Base-by-base conservation (phyloP, 1,139 yeast genomes). In the Candida dubliniensis region DNA sequence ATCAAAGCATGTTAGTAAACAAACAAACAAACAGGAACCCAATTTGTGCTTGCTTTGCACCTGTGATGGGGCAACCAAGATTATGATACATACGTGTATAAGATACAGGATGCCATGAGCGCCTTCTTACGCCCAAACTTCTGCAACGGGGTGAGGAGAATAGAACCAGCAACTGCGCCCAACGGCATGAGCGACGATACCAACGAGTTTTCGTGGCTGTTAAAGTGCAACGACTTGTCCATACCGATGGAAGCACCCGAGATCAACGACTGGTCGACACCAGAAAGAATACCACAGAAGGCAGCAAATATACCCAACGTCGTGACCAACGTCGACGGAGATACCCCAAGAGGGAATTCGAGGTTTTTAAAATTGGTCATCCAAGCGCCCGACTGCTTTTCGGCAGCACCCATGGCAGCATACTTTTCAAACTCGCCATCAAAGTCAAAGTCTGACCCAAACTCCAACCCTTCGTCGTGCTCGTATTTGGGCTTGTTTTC, bases 201-300 rank as follows among this genome's bases (percentile, higher is more conserved):
- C 46, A 80, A 66, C 7, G 74, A 72, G 31, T 63, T 60, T 52
- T 77, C 64, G 47, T 61, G 60, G 7, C 59, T 45, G n/a, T 64
- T 53, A 36, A 76, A 57, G 14, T 55, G 33, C 32, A 76, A 61
- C 26, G 64, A 67, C 3, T 59, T 58, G n/a, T 65, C 66, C 72
- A 80, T 71, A 24, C 77, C 77, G 44, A 77, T 64, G 35, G 72
- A 67, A 3, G 86, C 85, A 54, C 84, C 85, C 36, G 79, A 71
- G 47, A 81, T 81, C 39, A 80, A 64, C 9, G 81, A 74, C 60
- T 77, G 81, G 59, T 77, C 82, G 37, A 75, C 65, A 47, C 85
- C 85, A 11, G 84, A 77, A 41, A 81, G 69, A 45, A 79, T 58
- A 40, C 86, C 86, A 24, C 83, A 84, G 48, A 77, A 72, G 4